These are phyloP conservation scores for Shiraia sp. DNA, from an alignment of 2,329 filamentous ascomycete species.

Conservation along the genomic window DNA sequence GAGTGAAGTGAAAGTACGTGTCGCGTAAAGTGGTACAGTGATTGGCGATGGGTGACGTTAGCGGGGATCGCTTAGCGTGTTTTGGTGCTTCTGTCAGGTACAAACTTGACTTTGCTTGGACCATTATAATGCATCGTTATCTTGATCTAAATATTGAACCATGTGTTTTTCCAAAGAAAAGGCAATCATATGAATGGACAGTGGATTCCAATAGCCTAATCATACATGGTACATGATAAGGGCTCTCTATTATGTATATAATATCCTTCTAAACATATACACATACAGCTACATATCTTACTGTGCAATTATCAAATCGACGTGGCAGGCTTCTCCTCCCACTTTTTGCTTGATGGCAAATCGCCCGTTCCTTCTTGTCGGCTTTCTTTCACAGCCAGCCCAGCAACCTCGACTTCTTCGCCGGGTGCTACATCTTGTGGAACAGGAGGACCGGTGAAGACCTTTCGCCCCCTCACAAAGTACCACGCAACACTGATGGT, in stretches of 20 bases:
- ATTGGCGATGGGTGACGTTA: constrained; percentile 11
- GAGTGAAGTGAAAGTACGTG: constrained; percentile 12
- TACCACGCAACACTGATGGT: constrained; percentile 44
- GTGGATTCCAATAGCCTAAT: too few relatives aligned
- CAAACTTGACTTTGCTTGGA: not conserved
- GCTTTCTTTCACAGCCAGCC: constrained; percentile 35
- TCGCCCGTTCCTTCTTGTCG: constrained; percentile 28
- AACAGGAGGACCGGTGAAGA: constrained; percentile 45
- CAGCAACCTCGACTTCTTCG: constrained; percentile 38
- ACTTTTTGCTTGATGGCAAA: constrained; percentile 20
- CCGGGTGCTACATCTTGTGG: constrained; percentile 40
- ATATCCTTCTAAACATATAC: too few relatives aligned
- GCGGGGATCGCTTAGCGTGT: constrained; percentile 12
- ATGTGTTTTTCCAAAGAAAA: too few relatives aligned
- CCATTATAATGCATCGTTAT: too few relatives aligned
- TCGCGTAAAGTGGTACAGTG: constrained; percentile 29
- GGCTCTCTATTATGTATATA: too few relatives aligned
- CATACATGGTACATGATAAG: too few relatives aligned
- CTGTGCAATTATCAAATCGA: too few relatives aligned
- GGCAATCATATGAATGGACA: too few relatives aligned
- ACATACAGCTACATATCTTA: constrained; percentile 1
- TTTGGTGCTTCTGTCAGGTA: constrained; percentile 3
- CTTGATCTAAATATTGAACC: too few relatives aligned
- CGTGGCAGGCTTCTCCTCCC: constrained; percentile 16
- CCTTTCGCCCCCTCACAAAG: constrained; percentile 42